Evolutionary conservation across 179 eudicot species (phyloP).

Genomic region (Nepenthes alata): DNA sequence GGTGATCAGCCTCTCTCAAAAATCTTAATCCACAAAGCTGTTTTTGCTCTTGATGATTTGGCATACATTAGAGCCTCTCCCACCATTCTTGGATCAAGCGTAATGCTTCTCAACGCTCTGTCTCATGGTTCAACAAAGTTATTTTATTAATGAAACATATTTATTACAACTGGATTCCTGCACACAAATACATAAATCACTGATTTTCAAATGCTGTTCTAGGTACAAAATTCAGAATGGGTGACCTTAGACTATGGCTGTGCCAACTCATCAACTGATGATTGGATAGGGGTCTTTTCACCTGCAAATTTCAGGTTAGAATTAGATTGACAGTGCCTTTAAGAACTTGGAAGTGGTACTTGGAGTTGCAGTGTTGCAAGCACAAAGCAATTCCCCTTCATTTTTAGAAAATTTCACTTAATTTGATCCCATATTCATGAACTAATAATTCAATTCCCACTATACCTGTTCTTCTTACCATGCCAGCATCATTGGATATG

Average conservation of each 20-base stretch:
- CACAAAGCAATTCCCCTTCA: too few species aligned
- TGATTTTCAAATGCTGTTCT: not conserved
- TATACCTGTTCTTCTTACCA: too few species aligned
- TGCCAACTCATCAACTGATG: constrained; percentile 17
- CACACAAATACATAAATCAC: not conserved
- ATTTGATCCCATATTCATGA: too few species aligned
- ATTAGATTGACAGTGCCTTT: not conserved
- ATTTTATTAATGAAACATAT: not conserved
- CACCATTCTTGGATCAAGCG: constrained; percentile 16
- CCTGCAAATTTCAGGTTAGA: constrained; percentile 32
- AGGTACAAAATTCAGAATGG: constrained; percentile 28
- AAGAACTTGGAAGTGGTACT: too few species aligned
- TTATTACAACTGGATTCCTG: not conserved
- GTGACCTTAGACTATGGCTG: constrained; percentile 18
- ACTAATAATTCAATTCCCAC: too few species aligned
- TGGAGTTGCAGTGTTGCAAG: too few species aligned
- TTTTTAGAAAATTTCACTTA: too few species aligned
- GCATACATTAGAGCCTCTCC: constrained; percentile 15
- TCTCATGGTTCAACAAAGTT: not conserved
- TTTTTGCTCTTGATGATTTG: constrained; percentile 12
- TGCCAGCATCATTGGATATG: too few species aligned
- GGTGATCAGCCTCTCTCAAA: constrained; percentile 24
- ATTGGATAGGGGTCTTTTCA: constrained; percentile 38
- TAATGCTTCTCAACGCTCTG: not conserved
- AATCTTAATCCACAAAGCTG: constrained; percentile 15